Percentiles rank a stretch among this genome's conserved stretches.
Evolutionary conservation across 1,284 basidiomycete species (phyloP).

Genomic region (Termitomyces sp.): DNA sequence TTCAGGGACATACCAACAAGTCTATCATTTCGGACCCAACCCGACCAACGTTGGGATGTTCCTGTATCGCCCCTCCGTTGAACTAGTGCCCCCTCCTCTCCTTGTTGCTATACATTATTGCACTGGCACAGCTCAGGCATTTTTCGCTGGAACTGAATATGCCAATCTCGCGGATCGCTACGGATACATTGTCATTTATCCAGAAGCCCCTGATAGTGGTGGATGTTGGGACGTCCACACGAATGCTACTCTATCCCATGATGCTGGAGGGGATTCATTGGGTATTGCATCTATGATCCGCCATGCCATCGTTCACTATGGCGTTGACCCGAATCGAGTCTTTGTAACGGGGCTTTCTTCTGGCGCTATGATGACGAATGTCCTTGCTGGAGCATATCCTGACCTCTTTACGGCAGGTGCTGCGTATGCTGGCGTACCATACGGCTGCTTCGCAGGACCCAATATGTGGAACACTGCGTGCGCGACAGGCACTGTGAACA

Average conservation of each 20-base stretch:
- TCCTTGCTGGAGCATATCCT: constrained; percentile 49
- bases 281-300: constrained; percentile 44
- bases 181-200: constrained; percentile 46
- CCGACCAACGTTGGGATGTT: constrained; percentile 47
- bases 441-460: constrained; percentile 45
- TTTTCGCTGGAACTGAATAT: constrained; percentile 45
- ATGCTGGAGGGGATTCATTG: constrained; percentile 49
- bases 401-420: constrained; percentile 47
- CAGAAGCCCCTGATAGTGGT: constrained; percentile 40
- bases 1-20: constrained; percentile 29
- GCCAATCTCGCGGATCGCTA: constrained; percentile 41
- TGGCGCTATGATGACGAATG: constrained; percentile 61
- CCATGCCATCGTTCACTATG: constrained; percentile 45
- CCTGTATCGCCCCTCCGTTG: constrained; percentile 41
- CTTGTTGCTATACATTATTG: constrained; percentile 52
- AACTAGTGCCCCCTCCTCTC: constrained; percentile 38
- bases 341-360: constrained; percentile 49
- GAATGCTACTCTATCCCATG: constrained; percentile 45
- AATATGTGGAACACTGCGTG: constrained; percentile 17
- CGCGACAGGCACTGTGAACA: constrained; percentile 37
- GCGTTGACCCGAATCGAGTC: constrained; percentile 40
- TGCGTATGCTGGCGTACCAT: constrained; percentile 50
- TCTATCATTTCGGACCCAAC: constrained; percentile 41
- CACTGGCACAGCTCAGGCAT: constrained; percentile 45
- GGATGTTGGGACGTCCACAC: constrained; percentile 54